phyloP scores from a whole-genome alignment of 129 eudicot genomes.

The Scalesia atractyloides region DNA sequence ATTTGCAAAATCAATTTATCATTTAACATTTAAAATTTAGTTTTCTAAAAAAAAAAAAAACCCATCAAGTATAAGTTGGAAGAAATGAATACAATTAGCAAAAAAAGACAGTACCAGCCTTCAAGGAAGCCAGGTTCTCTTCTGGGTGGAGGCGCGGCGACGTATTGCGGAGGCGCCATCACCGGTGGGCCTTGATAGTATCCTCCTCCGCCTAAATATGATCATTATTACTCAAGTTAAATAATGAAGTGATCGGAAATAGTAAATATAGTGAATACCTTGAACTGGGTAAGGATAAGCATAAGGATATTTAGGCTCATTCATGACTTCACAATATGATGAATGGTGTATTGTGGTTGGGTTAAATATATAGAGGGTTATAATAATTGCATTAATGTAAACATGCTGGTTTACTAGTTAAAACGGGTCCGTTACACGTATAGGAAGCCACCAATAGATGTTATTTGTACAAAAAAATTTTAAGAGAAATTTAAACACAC shows the following conservation, averaged over 20 bases:
- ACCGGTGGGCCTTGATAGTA: conserved; percentile 95
- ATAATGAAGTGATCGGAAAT: not conserved
- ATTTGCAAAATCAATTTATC: not conserved
- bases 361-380: conserved; percentile 24
- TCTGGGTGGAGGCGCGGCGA: conserved; percentile 77
- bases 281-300: conserved; percentile 78
- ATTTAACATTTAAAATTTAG: not conserved
- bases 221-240: not conserved
- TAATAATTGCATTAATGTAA: not conserved
- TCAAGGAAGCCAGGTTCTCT: conserved; percentile 76
- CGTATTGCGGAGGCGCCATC: conserved; percentile 89
- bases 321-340: conserved; percentile 36
- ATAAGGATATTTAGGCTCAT: conserved; percentile 80
- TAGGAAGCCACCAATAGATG: no score
- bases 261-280: conserved; percentile 32
- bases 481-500: no score
- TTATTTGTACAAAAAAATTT: no score
- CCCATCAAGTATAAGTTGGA: not conserved
- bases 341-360: conserved; percentile 11
- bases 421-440: no score
- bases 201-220: conserved; percentile 35
- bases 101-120: conserved; percentile 56
- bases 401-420: not conserved
- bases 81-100: not conserved
- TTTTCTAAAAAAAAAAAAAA: not conserved